Evolutionary conservation across 169 alveolate genomes (phyloP).

Genomic region (Plasmodium gallinaceum): DNA sequence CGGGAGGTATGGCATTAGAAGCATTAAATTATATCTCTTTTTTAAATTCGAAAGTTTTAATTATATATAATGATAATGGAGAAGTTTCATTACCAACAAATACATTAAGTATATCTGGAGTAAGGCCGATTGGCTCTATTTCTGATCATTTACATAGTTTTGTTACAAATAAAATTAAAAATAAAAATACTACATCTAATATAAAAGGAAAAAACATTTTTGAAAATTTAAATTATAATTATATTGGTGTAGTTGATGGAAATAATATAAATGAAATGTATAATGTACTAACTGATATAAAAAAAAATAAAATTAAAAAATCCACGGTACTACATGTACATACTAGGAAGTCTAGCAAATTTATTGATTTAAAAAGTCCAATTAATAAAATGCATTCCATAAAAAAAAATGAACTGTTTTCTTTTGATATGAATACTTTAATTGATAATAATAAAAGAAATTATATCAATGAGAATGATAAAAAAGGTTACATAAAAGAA

Average conservation of each 20-base stretch:
- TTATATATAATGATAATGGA: conserved; percentile 91
- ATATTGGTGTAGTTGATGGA: conserved; percentile 89
- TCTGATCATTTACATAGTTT: conserved; percentile 70
- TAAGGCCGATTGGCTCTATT: conserved; percentile 77
- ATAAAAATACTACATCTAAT: background rate
- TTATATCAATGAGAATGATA: background rate
- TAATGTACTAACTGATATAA: conserved; percentile 71
- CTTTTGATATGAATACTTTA: conserved; percentile 10
- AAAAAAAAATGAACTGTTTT: conserved; percentile 52
- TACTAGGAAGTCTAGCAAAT: conserved; percentile 88
- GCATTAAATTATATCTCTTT: conserved; percentile 87
- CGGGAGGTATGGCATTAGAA: conserved; percentile 94
- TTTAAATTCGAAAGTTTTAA: conserved; percentile 87
- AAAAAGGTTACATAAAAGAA: background rate
- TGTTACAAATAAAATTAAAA: conserved; percentile 18
- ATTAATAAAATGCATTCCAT: conserved; percentile 85
- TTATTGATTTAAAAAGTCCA: conserved; percentile 82
- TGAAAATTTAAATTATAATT: conserved; percentile 75
- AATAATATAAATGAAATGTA: conserved; percentile 82
- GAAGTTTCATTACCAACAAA: conserved; percentile 90
- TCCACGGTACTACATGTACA: conserved; percentile 86
- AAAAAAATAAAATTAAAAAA: conserved; percentile 31
- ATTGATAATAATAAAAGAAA: conserved; percentile 6
- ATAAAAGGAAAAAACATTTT: conserved; percentile 43
- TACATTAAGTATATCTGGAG: conserved; percentile 77